Percentiles rank a stretch among this genome's conserved stretches.
Conservation (phyloP, 2,329 filamentous ascomycete species). For the Hymenoscyphus infarciens region DNA sequence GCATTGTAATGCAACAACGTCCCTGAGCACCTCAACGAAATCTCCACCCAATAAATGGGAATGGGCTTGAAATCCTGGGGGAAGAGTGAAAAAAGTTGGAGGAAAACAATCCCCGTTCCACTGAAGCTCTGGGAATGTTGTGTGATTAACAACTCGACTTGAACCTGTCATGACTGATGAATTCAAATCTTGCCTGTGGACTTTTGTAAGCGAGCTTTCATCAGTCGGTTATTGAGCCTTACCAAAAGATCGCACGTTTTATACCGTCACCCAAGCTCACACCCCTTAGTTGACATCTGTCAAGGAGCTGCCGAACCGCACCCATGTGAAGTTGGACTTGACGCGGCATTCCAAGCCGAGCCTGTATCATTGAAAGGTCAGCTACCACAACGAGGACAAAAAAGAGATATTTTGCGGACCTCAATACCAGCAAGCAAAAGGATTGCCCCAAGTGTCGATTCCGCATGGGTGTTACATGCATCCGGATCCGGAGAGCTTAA, state of each 20-base stretch:
- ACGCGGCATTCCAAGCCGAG: constrained; percentile 36
- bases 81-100: constrained; percentile 33
- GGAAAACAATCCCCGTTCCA: constrained; percentile 39
- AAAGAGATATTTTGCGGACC: constrained; percentile 30
- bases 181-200: constrained; percentile 43
- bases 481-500: constrained; percentile 34
- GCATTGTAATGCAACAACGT: constrained; percentile 39
- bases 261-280: constrained; percentile 38
- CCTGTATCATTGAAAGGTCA: constrained; percentile 30
- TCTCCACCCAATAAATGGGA: constrained; percentile 31
- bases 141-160: constrained; percentile 40
- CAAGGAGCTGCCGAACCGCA: constrained; percentile 38
- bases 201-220: constrained; percentile 11
- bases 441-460: constrained; percentile 40
- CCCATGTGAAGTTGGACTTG: constrained; percentile 43
- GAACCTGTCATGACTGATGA: constrained; percentile 40
- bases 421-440: constrained; percentile 42
- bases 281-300: constrained; percentile 32
- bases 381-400: not conserved
- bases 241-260: constrained; percentile 46
- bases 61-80: constrained; percentile 35
- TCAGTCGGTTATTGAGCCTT: constrained; percentile 13
- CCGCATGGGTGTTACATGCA: constrained; percentile 32
- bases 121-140: constrained; percentile 40
- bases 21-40: constrained; percentile 39